phyloP scores from a whole-genome alignment of 805 yeast species.

The Yarrowia sp. region DNA sequence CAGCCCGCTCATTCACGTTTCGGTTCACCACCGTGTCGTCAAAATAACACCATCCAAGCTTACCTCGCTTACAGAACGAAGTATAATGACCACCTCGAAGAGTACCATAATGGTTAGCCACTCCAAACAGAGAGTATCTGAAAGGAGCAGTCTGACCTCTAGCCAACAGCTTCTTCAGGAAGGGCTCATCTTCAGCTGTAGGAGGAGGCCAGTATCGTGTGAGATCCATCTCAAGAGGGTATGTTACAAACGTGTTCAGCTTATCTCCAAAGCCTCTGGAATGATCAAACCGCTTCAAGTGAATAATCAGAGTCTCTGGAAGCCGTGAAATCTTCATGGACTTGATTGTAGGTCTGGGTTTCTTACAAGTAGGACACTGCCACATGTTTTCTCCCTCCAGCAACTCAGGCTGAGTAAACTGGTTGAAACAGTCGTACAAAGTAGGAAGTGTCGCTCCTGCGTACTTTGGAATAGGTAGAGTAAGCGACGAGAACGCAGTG shows the following conservation, averaged over 20 bases:
- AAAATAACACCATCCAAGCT: constrained; percentile 72
- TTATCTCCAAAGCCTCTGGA: constrained; percentile 44
- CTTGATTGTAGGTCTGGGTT: constrained; percentile 62
- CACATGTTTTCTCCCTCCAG: constrained; percentile 78
- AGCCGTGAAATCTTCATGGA: constrained; percentile 69
- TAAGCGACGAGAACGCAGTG: constrained; percentile 74
- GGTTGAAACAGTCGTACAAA: constrained; percentile 67
- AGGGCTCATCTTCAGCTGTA: constrained; percentile 44
- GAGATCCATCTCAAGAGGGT: constrained; percentile 64
- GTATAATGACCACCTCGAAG: constrained; percentile 89
- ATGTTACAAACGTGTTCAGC: constrained; percentile 62
- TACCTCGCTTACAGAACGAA: constrained; percentile 65
- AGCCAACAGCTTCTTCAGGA: constrained; percentile 52
- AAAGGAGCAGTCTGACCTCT: constrained; percentile 76
- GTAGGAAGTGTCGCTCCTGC: constrained; percentile 32
- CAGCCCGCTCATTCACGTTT: constrained; percentile 50
- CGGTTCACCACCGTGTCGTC: constrained; percentile 73
- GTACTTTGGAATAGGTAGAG: constrained; percentile 68
- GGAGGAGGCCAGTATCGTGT: constrained; percentile 70
- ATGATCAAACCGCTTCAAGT: constrained; percentile 72
- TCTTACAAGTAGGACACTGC: constrained; percentile 76
- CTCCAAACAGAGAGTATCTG: constrained; percentile 71
- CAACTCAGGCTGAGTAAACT: constrained; percentile 71
- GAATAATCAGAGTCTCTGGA: constrained; percentile 77
- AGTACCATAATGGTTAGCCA: constrained; percentile 80